Base-by-base conservation (phyloP, 352 stramenopile species). In the Globisporangium spinosum region DNA sequence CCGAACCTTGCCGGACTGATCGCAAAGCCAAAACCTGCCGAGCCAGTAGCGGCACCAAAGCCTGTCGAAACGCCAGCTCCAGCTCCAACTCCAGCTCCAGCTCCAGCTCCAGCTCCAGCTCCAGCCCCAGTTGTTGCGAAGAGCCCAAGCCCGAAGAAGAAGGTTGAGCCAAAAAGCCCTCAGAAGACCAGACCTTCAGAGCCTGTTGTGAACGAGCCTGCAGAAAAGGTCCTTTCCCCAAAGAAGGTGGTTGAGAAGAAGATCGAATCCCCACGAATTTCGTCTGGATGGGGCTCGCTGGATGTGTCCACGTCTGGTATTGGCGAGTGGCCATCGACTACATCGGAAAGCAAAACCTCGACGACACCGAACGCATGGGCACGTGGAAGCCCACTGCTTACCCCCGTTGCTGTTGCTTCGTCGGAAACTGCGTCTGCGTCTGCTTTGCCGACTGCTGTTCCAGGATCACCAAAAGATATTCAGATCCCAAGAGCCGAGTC, bases 391-490 rank as follows among this genome's bases (percentile, higher is more conserved):
- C 82, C 83, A 32, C 57, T 92, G 27, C 65, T 92, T 17, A 78
- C 77, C 2, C 67, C 82, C 22, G 58, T 57, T n/a, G 40, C 63
- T 54, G 62, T 65, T 23, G 53, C 63, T 3, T 35, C 77, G 22
- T 68, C 69, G 10, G 79, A 85, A 15, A 85, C 66, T 62, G 70
- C 62, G 17, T 32, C 29, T 32, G 29, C 29, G 29, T 73, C 77
- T 54, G 57, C 78, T 23, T 70, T 76, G 38, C 69, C 82, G n/a
- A 89, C 75, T 0, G 74, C 87, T 55, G 70, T 83, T 20, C 82
- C 85, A 23, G 82, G 74, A 2, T 91, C 85, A 34, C 83, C 83
- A 12, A 91, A 91, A 71, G 83, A 93, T 27, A 85, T 83, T 63
- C 78, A 80, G 35, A 70, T 79, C 13, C 73, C 81, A 62, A 79